These are phyloP conservation scores for Pseudogymnoascus sp. DNA, from an alignment of 2,329 filamentous ascomycete species.

Conservation along the genomic window DNA sequence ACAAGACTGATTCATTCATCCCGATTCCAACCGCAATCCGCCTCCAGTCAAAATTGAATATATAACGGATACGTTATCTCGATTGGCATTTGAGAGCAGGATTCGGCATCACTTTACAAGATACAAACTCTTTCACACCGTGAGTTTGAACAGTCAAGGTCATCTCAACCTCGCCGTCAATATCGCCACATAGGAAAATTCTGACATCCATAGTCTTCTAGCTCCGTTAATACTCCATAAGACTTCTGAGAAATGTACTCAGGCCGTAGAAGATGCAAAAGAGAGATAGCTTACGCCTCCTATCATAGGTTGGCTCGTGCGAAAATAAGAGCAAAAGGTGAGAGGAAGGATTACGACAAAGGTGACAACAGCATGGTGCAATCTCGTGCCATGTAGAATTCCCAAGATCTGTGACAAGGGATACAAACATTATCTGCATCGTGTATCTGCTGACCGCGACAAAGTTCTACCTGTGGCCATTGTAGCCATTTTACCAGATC, in stretches of 20 bases:
- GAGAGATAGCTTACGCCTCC: background rate
- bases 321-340: background rate
- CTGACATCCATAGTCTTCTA: background rate
- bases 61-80: background rate
- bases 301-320: background rate
- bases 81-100: background rate
- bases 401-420: background rate
- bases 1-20: background rate
- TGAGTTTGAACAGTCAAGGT: background rate
- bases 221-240: background rate
- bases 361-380: background rate
- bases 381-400: conserved; percentile 2
- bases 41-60: background rate
- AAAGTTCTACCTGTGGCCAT: background rate
- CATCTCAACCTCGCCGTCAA: background rate
- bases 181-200: background rate
- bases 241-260: background rate
- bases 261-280: background rate
- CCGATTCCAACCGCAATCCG: background rate
- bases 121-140: background rate
- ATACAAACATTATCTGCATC: conserved; percentile 8
- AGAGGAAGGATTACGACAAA: background rate
- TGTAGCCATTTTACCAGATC: background rate
- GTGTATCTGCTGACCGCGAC: background rate
- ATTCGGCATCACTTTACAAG: background rate